phyloP scores from a whole-genome alignment of 2,329 filamentous ascomycete species.

The Chrysosporium queenslandicum region DNA sequence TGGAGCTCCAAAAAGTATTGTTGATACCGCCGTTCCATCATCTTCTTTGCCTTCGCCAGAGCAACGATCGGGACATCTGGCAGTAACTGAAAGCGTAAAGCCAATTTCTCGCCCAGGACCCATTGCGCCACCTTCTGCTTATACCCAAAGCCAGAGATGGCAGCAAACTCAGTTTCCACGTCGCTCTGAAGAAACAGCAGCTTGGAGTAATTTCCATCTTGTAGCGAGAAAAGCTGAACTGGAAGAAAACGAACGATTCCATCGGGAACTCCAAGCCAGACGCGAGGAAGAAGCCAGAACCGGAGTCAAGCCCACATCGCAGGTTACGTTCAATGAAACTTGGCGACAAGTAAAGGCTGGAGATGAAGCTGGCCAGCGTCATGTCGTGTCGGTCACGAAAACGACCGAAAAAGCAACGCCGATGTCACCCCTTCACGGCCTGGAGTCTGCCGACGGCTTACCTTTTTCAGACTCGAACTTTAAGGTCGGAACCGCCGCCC shows the following conservation, averaged over 20 bases:
- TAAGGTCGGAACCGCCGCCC: constrained; percentile 29
- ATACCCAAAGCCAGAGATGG: constrained; percentile 23
- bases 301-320: constrained; percentile 26
- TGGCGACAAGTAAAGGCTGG: constrained; percentile 39
- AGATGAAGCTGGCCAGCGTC: constrained; percentile 33
- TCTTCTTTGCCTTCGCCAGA: constrained; percentile 34
- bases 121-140: constrained; percentile 38
- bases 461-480: constrained; percentile 28
- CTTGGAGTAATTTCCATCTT: constrained; percentile 39
- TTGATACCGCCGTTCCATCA: constrained; percentile 27
- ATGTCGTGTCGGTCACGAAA: constrained; percentile 31
- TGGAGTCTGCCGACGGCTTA: constrained; percentile 31
- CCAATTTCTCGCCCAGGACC: constrained; percentile 37
- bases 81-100: constrained; percentile 31
- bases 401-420: constrained; percentile 23
- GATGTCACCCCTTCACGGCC: constrained; percentile 26
- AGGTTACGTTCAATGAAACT: constrained; percentile 36
- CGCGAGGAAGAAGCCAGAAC: constrained; percentile 31
- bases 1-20: constrained; percentile 24
- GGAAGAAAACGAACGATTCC: constrained; percentile 34
- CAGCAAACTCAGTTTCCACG: constrained; percentile 25
- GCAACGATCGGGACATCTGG: constrained; percentile 27
- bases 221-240: constrained; percentile 33
- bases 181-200: constrained; percentile 24
- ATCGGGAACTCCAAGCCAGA: constrained; percentile 32